Conservation (phyloP, 2,329 filamentous ascomycete genomes). For the Coniochaeta ligniaria region DNA sequence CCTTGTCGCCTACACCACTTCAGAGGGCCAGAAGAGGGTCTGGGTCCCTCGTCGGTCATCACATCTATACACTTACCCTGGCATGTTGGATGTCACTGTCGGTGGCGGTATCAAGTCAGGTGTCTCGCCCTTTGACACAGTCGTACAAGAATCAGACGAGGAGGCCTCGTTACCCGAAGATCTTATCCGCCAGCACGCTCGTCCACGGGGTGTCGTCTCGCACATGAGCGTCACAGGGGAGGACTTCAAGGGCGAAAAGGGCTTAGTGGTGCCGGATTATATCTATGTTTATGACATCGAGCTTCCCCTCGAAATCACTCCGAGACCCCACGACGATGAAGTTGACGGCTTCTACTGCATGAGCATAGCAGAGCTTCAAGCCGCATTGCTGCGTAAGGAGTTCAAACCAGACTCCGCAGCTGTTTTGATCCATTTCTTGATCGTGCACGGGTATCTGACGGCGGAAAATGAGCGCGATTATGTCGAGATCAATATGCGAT, state of each 20-base stretch:
- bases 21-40: slow-evolving; percentile 41
- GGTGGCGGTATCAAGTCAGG: slow-evolving; percentile 62
- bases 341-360: slow-evolving; percentile 68
- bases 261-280: slow-evolving; percentile 55
- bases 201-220: slow-evolving; percentile 52
- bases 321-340: slow-evolving; percentile 58
- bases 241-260: slow-evolving; percentile 57
- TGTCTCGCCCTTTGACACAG: slow-evolving; percentile 55
- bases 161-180: slow-evolving; percentile 60
- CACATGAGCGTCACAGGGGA: slow-evolving; percentile 59
- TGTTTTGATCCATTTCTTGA: slow-evolving; percentile 74
- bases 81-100: slow-evolving; percentile 68
- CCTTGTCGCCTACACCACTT: slow-evolving; percentile 51
- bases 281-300: slow-evolving; percentile 67
- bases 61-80: slow-evolving; percentile 61
- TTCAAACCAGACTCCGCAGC: slow-evolving; percentile 82
- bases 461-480: slow-evolving; percentile 65
- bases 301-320: slow-evolving; percentile 42
- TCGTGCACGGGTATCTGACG: slow-evolving; percentile 68
- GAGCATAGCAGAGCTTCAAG: slow-evolving; percentile 51
- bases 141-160: slow-evolving; percentile 62
- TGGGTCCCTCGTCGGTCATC: slow-evolving; percentile 61
- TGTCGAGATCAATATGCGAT: slow-evolving; percentile 51
- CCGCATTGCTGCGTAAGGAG: slow-evolving; percentile 58
- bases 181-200: slow-evolving; percentile 45